Base-by-base conservation (phyloP, 108 stramenopile genomes). In the Discostella stelligeroides region DNA sequence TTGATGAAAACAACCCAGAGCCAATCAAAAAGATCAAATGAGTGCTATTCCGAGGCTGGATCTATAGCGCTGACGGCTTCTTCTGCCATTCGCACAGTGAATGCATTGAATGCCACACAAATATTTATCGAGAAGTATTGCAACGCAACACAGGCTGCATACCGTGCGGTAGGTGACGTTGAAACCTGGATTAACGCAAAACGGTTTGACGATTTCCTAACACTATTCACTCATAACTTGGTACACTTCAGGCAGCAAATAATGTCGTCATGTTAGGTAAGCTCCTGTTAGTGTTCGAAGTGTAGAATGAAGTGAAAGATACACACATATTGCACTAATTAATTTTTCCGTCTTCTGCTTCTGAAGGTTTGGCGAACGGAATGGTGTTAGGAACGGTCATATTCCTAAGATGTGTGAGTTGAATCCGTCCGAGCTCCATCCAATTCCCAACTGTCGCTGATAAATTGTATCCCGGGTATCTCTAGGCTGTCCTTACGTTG, bases 381-480 rank as follows among this genome's bases (percentile, higher is more conserved):
- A 73, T 90, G 74, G 15, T 85, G 47, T 34, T 34, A 34, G 84
- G 82, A 17, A 55, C 80, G 0, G 84, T 87, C 42, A 65, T 87
- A 7, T 13, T 79, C 24, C 51, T 79, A 21, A 34, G 34, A 34
- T 34, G 34, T 34, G 34, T 34, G 6, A 34, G 34, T 34, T 34
- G 34, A 34, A 34, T 34, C 6, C 34, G 34, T n/a, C n/a, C n/a
- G n/a, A n/a, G n/a, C 34, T 34, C 6, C 34, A 5, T n/a, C n/a
- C n/a, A n/a, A n/a, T 34, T 34, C 34, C 6, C 34, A 5, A 5
- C 34, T 34, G 34, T 34, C 34, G 34, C 34, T 34, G 34, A 34
- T 34, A 34, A 3, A 3, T 34, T 34, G 6, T 6, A 5, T 34
- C 6, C 34, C 34, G n/a, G n/a, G n/a, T n/a, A n/a, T 34, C 34